Percentiles rank a stretch among this genome's conserved stretches.
Evolutionary conservation across 1,284 basidiomycete genomes (phyloP).

Genomic region (Leccinum pachyderme): DNA sequence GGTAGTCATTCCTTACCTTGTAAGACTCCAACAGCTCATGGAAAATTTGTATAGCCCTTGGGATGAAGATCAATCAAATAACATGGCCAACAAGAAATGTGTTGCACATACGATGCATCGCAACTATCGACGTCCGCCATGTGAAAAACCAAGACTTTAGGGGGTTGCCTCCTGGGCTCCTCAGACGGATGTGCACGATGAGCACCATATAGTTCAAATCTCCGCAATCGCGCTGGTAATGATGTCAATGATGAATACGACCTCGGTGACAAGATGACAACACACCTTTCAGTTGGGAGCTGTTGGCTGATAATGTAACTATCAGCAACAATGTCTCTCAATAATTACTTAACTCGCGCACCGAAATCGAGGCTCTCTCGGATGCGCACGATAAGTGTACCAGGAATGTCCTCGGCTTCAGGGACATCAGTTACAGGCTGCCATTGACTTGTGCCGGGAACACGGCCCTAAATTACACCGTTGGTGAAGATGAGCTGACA

Average conservation of each 20-base stretch:
- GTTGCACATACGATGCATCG: conserved; percentile 74
- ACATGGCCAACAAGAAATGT: background rate
- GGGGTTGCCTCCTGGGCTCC: conserved; percentile 71
- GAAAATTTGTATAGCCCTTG: conserved; percentile 82
- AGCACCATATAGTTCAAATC: conserved; percentile 79
- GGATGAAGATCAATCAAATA: conserved; percentile 2
- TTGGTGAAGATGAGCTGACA: background rate
- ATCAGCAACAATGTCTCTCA: background rate
- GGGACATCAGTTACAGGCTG: conserved; percentile 63
- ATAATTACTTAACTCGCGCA: conserved; percentile 26
- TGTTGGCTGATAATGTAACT: conserved; percentile 63
- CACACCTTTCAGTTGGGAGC: conserved; percentile 75
- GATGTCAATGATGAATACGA: background rate
- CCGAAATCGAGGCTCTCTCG: conserved; percentile 73
- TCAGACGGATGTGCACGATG: conserved; percentile 84
- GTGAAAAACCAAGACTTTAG: conserved; percentile 83
- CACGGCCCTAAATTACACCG: conserved; percentile 45
- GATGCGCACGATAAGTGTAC: conserved; percentile 68
- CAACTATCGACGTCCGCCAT: conserved; percentile 82
- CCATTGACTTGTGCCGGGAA: conserved; percentile 67
- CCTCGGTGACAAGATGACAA: conserved; percentile 17
- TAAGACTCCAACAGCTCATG: conserved; percentile 80
- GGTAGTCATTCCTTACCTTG: conserved; percentile 42
- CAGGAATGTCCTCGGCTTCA: conserved; percentile 64
- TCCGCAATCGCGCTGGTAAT: conserved; percentile 66